Conservation (phyloP, 108 stramenopile species). For the Skeletonema menzelii region DNA sequence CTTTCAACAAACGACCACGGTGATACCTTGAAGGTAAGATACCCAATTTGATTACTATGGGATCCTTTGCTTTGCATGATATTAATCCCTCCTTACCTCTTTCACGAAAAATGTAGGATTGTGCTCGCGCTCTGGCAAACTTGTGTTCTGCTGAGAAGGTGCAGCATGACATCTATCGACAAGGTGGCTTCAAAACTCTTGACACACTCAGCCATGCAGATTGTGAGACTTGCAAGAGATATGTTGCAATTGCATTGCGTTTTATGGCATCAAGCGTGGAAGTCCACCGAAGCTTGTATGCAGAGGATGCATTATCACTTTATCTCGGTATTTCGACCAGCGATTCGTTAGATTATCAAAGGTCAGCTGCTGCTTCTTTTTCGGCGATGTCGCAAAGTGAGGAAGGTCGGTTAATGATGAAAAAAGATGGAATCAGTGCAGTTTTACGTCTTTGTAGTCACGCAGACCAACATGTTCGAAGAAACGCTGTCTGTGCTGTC, state of each 20-base stretch:
- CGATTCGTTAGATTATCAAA: slow-evolving; percentile 73
- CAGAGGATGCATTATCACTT: slow-evolving; percentile 57
- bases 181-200: slow-evolving; percentile 72
- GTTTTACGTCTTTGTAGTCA: slow-evolving; percentile 65
- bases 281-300: slow-evolving; percentile 56
- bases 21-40: slow-evolving; percentile 58
- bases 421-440: slow-evolving; percentile 61
- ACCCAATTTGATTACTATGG: not conserved
- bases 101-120: slow-evolving; percentile 40
- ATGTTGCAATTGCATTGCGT: slow-evolving; percentile 78
- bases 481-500: slow-evolving; percentile 67
- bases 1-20: slow-evolving; percentile 58
- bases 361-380: slow-evolving; percentile 83
- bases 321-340: slow-evolving; percentile 65
- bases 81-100: not conserved
- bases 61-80: not conserved
- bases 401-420: slow-evolving; percentile 63
- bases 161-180: slow-evolving; percentile 59
- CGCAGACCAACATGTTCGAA: slow-evolving; percentile 58
- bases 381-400: slow-evolving; percentile 72
- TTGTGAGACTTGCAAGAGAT: slow-evolving; percentile 73
- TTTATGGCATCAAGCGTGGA: slow-evolving; percentile 73
- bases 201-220: slow-evolving; percentile 54
- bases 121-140: slow-evolving; percentile 77
- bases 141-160: slow-evolving; percentile 75